phyloP scores from a whole-genome alignment of 2,329 filamentous ascomycete species.

The Blastomyces gilchristii region DNA sequence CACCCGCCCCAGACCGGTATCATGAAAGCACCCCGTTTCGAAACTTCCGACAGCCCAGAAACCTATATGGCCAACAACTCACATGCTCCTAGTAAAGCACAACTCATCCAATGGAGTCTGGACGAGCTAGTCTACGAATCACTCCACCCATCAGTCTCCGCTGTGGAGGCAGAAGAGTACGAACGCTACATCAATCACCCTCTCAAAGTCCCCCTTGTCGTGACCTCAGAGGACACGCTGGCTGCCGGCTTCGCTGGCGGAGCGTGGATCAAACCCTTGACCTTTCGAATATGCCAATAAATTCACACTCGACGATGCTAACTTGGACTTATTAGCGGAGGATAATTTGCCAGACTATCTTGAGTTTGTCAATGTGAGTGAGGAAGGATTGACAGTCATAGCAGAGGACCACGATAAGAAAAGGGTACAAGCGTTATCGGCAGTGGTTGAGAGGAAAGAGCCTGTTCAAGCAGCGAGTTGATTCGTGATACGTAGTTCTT shows the following conservation, averaged over 20 bases:
- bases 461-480: conserved; percentile 77
- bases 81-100: conserved; percentile 60
- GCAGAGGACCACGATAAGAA: conserved; percentile 85
- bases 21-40: conserved; percentile 44
- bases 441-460: conserved; percentile 95
- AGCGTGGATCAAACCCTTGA: conserved; percentile 45
- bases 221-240: conserved; percentile 34
- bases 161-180: conserved; percentile 74
- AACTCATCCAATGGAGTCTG: conserved; percentile 57
- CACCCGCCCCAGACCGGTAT: conserved; percentile 37
- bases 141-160: conserved; percentile 69
- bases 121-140: conserved; percentile 77
- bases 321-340: conserved; percentile 38
- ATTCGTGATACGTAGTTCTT: conserved; percentile 22
- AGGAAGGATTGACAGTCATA: conserved; percentile 77
- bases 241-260: conserved; percentile 27
- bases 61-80: conserved; percentile 16
- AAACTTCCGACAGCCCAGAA: conserved; percentile 18
- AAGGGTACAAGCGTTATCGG: conserved; percentile 88
- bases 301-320: conserved; percentile 50
- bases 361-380: conserved; percentile 64
- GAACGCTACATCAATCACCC: conserved; percentile 80
- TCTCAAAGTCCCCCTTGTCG: conserved; percentile 66
- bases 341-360: conserved; percentile 63
- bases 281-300: conserved; percentile 73